These are phyloP conservation scores for Pseudocercospora ulei DNA, from an alignment of 2,329 filamentous ascomycete genomes.

Conservation along the genomic window DNA sequence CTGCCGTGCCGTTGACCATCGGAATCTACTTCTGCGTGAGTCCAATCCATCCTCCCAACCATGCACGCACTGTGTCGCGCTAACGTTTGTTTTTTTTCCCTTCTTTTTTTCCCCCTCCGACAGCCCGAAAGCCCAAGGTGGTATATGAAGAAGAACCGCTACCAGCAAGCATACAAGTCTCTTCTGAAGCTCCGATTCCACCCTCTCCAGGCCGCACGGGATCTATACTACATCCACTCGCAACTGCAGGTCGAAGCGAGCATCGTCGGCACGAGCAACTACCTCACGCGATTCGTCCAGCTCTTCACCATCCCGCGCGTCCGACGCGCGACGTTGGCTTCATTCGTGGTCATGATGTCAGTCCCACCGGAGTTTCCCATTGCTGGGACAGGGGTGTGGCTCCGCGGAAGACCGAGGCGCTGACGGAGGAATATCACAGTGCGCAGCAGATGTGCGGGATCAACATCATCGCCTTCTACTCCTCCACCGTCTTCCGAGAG, in stretches of 20 bases:
- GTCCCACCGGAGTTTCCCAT: neutral
- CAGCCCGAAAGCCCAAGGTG: conserved; percentile 18
- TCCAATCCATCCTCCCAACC: conserved; percentile 23
- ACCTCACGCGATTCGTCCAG: conserved; percentile 39
- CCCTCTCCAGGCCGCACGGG: conserved; percentile 47
- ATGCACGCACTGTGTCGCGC: no score
- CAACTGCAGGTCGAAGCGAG: conserved; percentile 28
- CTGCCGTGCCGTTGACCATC: conserved; percentile 39
- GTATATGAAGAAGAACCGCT: conserved; percentile 41
- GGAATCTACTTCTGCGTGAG: conserved; percentile 39
- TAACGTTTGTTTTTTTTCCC: no score
- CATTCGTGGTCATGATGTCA: conserved; percentile 32
- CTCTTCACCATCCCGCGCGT: conserved; percentile 44
- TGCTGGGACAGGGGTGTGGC: no score
- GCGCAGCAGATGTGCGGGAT: conserved; percentile 14
- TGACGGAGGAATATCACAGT: neutral
- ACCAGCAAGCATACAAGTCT: conserved; percentile 43
- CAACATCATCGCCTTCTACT: conserved; percentile 34
- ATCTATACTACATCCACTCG: conserved; percentile 45
- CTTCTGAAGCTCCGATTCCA: conserved; percentile 43
- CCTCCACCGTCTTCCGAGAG: conserved; percentile 31
- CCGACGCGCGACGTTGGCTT: conserved; percentile 35
- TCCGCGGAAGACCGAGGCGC: conserved; percentile 7
- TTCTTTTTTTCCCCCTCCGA: no score
- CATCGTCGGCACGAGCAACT: conserved; percentile 36